phyloP scores from a whole-genome alignment of 2,329 filamentous ascomycete genomes.

The Colletotrichum theobromicola region DNA sequence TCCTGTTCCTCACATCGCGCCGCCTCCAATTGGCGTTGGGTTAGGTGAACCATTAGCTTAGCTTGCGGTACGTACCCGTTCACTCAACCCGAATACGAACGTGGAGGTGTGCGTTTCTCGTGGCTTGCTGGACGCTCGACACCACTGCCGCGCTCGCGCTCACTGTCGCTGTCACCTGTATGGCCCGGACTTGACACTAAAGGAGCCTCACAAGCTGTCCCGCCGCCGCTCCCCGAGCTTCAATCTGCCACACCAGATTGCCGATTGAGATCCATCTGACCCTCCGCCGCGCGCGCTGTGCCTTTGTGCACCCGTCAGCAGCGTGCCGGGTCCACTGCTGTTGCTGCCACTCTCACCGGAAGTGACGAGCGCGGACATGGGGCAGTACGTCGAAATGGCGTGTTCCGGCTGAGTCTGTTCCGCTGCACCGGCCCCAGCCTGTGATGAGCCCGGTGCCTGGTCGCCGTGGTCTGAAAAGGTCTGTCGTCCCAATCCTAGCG shows the following conservation, averaged over 20 bases:
- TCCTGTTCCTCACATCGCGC: neutral
- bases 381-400: neutral
- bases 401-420: neutral
- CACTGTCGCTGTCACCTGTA: neutral
- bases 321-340: neutral
- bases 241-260: constrained; percentile 6
- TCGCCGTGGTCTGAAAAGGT: neutral
- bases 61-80: neutral
- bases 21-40: neutral
- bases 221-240: neutral
- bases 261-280: constrained; percentile 18
- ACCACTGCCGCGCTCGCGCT: neutral
- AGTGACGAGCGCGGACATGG: neutral
- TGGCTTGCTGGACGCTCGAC: neutral
- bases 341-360: neutral
- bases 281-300: neutral
- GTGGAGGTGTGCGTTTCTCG: neutral
- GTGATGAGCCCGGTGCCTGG: neutral
- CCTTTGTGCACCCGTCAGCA: constrained; percentile 9
- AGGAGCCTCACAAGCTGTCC: neutral
- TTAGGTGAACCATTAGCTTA: neutral
- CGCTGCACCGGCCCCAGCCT: neutral
- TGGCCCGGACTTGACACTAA: neutral
- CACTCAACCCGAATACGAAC: constrained; percentile 19
- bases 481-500: neutral